These are phyloP conservation scores for Ballota nigra DNA, from an alignment of 257 asterid genomes.

Conservation along the genomic window DNA sequence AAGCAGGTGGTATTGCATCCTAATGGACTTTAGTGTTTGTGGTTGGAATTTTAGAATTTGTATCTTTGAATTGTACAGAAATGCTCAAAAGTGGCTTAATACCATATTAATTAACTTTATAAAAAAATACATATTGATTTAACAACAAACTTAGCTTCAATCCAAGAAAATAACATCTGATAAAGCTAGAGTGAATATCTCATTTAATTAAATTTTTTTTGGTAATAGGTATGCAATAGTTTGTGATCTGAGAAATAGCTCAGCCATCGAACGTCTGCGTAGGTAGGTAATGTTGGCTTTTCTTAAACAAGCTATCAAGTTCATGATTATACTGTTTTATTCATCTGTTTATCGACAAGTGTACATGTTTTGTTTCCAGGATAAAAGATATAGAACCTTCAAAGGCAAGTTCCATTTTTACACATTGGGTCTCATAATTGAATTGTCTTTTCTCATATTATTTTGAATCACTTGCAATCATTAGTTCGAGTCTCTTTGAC, in stretches of 20 bases:
- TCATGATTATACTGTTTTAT: not conserved
- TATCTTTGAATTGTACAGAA: not conserved
- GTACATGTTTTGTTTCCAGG: constrained; percentile 46
- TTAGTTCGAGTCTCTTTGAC: constrained; percentile 7
- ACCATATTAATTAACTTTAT: not conserved
- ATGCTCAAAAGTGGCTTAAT: not conserved
- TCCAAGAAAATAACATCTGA: not conserved
- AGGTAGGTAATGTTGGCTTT: constrained; percentile 41
- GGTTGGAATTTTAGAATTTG: not conserved
- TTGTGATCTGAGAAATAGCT: constrained; percentile 65
- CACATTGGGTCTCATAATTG: constrained; percentile 14
- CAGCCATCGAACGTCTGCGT: constrained; percentile 78
- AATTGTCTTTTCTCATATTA: constrained; percentile 4
- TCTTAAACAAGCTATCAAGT: constrained; percentile 2
- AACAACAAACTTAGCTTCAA: not conserved
- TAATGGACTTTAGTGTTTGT: not conserved
- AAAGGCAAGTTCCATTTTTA: constrained; percentile 53
- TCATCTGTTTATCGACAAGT: constrained; percentile 1
- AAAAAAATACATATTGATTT: too few relatives aligned
- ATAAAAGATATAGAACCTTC: constrained; percentile 75
- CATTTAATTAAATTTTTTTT: not conserved
- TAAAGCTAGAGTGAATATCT: not conserved
- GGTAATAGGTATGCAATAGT: constrained; percentile 69
- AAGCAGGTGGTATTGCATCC: not conserved
- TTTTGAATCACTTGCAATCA: not conserved